phyloP scores from a whole-genome alignment of 2,329 filamentous ascomycete species.

The Ophiosphaerella herpotricha region DNA sequence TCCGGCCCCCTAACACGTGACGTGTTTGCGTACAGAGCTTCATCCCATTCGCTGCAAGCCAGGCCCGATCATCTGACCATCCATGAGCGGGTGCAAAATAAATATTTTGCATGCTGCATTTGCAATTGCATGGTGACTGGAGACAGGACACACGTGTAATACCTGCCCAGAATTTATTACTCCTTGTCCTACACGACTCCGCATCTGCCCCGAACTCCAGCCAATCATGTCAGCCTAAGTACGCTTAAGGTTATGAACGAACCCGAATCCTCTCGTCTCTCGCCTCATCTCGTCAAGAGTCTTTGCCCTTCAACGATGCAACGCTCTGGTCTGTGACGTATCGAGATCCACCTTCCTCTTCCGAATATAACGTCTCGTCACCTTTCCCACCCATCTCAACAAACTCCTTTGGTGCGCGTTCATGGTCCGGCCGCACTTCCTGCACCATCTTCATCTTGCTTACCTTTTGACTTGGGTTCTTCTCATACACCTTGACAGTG shows the following conservation, averaged over 20 bases:
- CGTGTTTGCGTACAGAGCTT: constrained; percentile 16
- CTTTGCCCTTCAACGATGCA: constrained; percentile 9
- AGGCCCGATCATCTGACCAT: constrained; percentile 4
- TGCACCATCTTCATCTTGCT: constrained; percentile 32
- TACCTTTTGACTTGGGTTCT: constrained; percentile 37
- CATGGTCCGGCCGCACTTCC: constrained; percentile 70
- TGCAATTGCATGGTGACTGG: too few relatives aligned
- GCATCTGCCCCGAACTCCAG: constrained; percentile 8
- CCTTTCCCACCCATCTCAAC: constrained; percentile 84
- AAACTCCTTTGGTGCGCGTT: constrained; percentile 75
- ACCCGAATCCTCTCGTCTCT: neutral
- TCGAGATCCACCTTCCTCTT: constrained; percentile 59
- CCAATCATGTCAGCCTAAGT: constrained; percentile 19
- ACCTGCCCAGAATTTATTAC: neutral
- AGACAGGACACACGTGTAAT: too few relatives aligned
- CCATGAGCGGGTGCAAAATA: neutral
- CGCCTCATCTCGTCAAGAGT: neutral
- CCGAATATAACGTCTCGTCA: constrained; percentile 73
- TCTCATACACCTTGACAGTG: constrained; percentile 46
- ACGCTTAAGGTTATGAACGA: constrained; percentile 8
- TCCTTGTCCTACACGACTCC: constrained; percentile 19
- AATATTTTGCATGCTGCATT: too few relatives aligned
- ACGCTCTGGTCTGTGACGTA: constrained; percentile 36
- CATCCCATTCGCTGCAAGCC: constrained; percentile 24
- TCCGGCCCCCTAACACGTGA: constrained; percentile 16